These are phyloP conservation scores for Monosporozyma aerobia DNA, from an alignment of 805 yeast genomes.

Conservation along the genomic window DNA sequence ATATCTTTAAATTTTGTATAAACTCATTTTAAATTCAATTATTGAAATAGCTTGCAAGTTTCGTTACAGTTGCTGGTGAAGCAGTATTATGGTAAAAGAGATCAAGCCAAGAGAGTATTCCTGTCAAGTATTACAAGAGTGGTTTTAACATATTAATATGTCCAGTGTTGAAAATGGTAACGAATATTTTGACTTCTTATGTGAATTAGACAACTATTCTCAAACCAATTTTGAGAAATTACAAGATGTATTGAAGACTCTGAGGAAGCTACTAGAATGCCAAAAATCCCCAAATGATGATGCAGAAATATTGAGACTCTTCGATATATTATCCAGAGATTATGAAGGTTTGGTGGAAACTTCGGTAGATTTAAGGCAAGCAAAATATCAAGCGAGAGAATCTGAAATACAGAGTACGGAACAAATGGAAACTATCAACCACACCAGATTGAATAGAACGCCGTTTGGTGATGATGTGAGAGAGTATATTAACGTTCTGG, in stretches of 20 bases:
- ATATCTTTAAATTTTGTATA: background rate
- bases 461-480: slow-evolving; percentile 2
- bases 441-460: background rate
- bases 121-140: background rate
- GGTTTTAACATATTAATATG: background rate
- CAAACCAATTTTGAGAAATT: slow-evolving; percentile 15
- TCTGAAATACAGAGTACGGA: slow-evolving; percentile 6
- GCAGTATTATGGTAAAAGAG: background rate
- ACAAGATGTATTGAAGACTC: slow-evolving; percentile 7
- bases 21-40: background rate
- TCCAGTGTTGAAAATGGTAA: slow-evolving; percentile 6
- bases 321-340: slow-evolving; percentile 10
- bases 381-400: slow-evolving; percentile 18
- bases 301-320: slow-evolving; percentile 4
- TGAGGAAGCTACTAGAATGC: slow-evolving; percentile 7
- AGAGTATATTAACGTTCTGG: slow-evolving; percentile 15
- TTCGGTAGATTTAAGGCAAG: slow-evolving; percentile 14
- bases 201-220: slow-evolving; percentile 20
- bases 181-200: slow-evolving; percentile 19
- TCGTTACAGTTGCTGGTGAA: background rate
- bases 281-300: slow-evolving; percentile 13
- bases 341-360: slow-evolving; percentile 9
- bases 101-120: background rate
- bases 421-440: slow-evolving; percentile 3
- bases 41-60: background rate